Evolutionary conservation across 805 yeast genomes (phyloP).

Genomic region (Barnettozyma californica): DNA sequence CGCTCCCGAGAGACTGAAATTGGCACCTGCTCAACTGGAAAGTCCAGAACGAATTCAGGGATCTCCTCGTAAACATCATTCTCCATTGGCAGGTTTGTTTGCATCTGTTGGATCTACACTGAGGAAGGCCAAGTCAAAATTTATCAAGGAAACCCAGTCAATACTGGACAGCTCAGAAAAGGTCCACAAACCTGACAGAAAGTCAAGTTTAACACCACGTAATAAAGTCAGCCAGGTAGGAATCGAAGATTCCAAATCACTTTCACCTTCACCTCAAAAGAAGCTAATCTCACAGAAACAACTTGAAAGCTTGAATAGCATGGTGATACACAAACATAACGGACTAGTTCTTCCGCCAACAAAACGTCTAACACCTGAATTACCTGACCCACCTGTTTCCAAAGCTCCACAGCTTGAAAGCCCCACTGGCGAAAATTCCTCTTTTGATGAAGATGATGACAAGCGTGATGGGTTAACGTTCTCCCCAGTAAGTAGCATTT

Average conservation of each 20-base stretch:
- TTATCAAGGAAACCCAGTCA: conserved; percentile 15
- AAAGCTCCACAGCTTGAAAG: conserved; percentile 7
- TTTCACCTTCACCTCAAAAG: neutral
- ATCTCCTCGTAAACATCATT: conserved; percentile 11
- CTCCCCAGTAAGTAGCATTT: conserved; percentile 26
- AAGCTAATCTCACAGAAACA: conserved; percentile 1
- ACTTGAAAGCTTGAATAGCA: conserved; percentile 8
- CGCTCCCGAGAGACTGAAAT: neutral
- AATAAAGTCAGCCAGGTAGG: neutral
- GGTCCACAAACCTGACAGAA: conserved; percentile 3
- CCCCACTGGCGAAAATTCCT: neutral
- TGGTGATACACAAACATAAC: conserved; percentile 10
- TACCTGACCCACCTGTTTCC: neutral
- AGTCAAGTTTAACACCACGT: neutral
- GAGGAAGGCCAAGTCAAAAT: conserved; percentile 19
- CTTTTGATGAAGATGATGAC: conserved; percentile 9
- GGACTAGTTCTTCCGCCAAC: neutral
- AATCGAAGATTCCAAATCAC: neutral
- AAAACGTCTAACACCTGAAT: conserved; percentile 1
- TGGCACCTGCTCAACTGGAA: conserved; percentile 7
- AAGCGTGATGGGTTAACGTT: conserved; percentile 17
- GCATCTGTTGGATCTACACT: conserved; percentile 23
- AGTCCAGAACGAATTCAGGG: conserved; percentile 6
- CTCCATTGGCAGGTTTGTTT: conserved; percentile 23
- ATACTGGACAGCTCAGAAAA: conserved; percentile 7